phyloP scores from a whole-genome alignment of 2,329 filamentous ascomycete species.

The Boeremia exigua region DNA sequence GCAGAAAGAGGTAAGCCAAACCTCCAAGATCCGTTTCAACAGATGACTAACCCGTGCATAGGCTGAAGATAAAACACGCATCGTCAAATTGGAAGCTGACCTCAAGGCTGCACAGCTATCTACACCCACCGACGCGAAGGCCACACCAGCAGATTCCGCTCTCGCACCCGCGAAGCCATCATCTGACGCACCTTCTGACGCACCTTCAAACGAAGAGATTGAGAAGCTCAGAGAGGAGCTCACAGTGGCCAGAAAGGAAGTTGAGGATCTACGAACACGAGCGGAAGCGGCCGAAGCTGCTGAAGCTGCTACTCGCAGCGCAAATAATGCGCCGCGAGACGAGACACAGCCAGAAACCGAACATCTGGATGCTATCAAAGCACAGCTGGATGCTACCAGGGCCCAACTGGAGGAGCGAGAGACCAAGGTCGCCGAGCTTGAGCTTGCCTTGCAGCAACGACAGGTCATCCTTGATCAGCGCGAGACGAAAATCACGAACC shows the following conservation, averaged over 20 bases:
- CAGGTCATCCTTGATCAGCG: slow-evolving; percentile 21
- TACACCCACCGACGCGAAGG: slow-evolving; percentile 21
- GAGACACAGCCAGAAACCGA: slow-evolving; percentile 58
- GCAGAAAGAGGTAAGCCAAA: slow-evolving; percentile 57
- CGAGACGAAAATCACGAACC: slow-evolving; percentile 22
- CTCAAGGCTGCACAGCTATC: slow-evolving; percentile 35
- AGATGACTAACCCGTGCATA: slow-evolving; percentile 25
- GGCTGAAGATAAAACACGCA: slow-evolving; percentile 50
- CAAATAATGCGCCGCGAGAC: slow-evolving; percentile 13
- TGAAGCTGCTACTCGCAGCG: slow-evolving; percentile 16
- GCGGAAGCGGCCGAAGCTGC: slow-evolving; percentile 36
- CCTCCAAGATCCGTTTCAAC: not conserved
- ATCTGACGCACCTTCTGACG: slow-evolving; percentile 5
- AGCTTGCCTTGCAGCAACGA: slow-evolving; percentile 52
- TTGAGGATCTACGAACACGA: slow-evolving; percentile 52
- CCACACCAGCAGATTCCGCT: slow-evolving; percentile 19
- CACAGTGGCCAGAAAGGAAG: slow-evolving; percentile 52
- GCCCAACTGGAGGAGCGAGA: slow-evolving; percentile 41
- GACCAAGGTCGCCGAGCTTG: slow-evolving; percentile 40
- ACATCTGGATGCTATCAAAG: slow-evolving; percentile 48
- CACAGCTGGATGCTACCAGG: slow-evolving; percentile 47
- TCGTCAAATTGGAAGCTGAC: slow-evolving; percentile 45
- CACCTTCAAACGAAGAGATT: slow-evolving; percentile 17
- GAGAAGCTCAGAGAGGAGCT: slow-evolving; percentile 48
- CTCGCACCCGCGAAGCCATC: slow-evolving; percentile 7